phyloP scores from a whole-genome alignment of 352 stramenopile genomes.

The Globisporangium iwayamae region DNA sequence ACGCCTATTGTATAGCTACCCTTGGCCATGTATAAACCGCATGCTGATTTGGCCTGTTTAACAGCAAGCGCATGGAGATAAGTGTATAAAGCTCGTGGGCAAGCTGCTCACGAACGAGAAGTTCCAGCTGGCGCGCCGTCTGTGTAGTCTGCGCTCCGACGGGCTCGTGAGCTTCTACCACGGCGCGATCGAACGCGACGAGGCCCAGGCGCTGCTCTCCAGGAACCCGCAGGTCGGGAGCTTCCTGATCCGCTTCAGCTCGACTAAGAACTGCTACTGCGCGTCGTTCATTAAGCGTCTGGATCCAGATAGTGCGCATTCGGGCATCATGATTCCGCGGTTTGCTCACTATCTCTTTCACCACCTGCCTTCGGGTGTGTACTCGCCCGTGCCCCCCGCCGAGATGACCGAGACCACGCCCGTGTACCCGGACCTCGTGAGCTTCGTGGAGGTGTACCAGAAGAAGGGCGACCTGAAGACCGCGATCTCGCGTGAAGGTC shows the following conservation, averaged over 20 bases:
- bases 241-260: conserved; percentile 78
- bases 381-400: conserved; percentile 48
- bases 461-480: conserved; percentile 55
- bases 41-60: background rate
- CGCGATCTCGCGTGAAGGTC: conserved; percentile 37
- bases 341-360: conserved; percentile 76
- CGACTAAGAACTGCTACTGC: conserved; percentile 60
- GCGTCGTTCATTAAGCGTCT: conserved; percentile 63
- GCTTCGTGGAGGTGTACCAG: conserved; percentile 75
- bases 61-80: conserved; percentile 50
- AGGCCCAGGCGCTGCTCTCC: conserved; percentile 41
- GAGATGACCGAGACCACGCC: conserved; percentile 49
- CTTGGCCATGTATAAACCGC: background rate
- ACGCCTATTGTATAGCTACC: background rate
- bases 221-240: conserved; percentile 28
- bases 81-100: conserved; percentile 52
- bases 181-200: conserved; percentile 59
- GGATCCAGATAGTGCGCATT: conserved; percentile 21
- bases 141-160: conserved; percentile 49
- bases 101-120: conserved; percentile 58
- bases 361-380: conserved; percentile 58
- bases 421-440: conserved; percentile 67
- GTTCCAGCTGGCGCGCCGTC: conserved; percentile 59
- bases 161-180: conserved; percentile 78
- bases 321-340: conserved; percentile 16